Base-by-base conservation (phyloP, 2,329 filamentous ascomycete genomes). In the Hysterium pulicare region DNA sequence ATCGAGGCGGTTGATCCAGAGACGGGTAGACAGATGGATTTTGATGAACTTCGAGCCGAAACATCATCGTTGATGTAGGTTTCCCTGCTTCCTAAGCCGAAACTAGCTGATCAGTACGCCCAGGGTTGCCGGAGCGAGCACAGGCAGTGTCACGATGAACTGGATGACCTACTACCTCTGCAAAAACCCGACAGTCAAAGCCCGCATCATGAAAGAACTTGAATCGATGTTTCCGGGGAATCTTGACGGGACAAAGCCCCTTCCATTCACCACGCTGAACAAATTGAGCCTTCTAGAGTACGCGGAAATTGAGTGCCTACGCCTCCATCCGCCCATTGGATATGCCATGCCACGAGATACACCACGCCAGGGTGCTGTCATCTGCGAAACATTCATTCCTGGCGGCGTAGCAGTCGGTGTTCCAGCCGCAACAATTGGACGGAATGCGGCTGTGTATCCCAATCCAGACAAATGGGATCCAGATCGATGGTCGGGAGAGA, bases 161-260 rank as follows among this genome's bases (percentile, higher is more conserved):
- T 51, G 48, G 46, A 51, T 51, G 46, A 47, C 41, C 6, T 51
- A 51, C 44, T 51, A 51, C 37, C 39, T 51, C 17, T 47, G 43
- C 44, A 49, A 49, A 22, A 45, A 49, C 16, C 44, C 48, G 1
- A n/a, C 15, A 2, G 38, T 47, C 37, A 46, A 44, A 40, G 11
- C 35, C 8, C 41, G 39, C n/a, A 40, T 49, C 31, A 9, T 45
- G 17, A 32, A 22, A 11, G 42, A 48, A 5, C 45, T 50, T 16
- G 48, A 50, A 33, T 10, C 13, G 2, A 42, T 42, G 38, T 50
- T 50, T 20, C 45, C 45, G 2, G 33, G 46, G 6, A 39, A 44
- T 33, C 8, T 22, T 4, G 9, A 26, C 11, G 33, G 37, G 5
- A 11, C 28, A 2, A 6, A 23, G 9, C 40, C 45, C 17, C 40